phyloP scores from a whole-genome alignment of 2,329 filamentous ascomycete species.

The Monilinia laxa region DNA sequence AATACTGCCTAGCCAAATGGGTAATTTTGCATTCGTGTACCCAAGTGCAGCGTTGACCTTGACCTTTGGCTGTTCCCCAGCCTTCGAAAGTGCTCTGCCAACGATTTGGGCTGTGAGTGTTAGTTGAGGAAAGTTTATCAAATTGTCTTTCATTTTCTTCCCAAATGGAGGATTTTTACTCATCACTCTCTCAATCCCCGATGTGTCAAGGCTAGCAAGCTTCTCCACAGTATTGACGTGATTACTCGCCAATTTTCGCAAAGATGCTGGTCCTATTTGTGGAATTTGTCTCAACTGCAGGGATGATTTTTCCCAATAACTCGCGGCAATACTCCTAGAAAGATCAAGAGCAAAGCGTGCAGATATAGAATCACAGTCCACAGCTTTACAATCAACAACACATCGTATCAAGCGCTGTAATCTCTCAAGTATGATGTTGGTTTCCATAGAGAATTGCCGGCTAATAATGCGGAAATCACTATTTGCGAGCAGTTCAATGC shows the following conservation, averaged over 20 bases:
- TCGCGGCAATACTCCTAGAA: constrained; percentile 71
- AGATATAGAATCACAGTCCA: constrained; percentile 61
- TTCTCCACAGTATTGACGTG: constrained; percentile 69
- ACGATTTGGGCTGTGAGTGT: constrained; percentile 45
- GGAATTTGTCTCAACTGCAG: constrained; percentile 82
- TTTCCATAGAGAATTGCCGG: constrained; percentile 60
- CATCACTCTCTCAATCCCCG: constrained; percentile 73
- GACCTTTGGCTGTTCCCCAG: constrained; percentile 51
- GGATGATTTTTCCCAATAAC: constrained; percentile 73
- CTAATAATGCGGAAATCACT: constrained; percentile 56
- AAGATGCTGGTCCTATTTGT: constrained; percentile 71
- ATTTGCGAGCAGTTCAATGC: constrained; percentile 59
- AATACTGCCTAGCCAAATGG: constrained; percentile 61
- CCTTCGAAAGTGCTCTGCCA: constrained; percentile 35
- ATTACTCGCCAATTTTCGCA: constrained; percentile 70
- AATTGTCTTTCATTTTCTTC: constrained; percentile 60
- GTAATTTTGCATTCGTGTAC: constrained; percentile 66
- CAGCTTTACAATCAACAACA: constrained; percentile 68
- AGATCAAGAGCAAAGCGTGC: constrained; percentile 72
- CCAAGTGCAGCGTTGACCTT: constrained; percentile 66
- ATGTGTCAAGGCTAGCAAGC: constrained; percentile 65
- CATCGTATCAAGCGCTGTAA: constrained; percentile 70
- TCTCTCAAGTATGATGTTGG: constrained; percentile 63
- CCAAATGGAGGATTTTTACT: constrained; percentile 84
- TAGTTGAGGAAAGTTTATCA: constrained; percentile 68